phyloP scores from a whole-genome alignment of 345 rosid species.

The Moricandia arvensis region DNA sequence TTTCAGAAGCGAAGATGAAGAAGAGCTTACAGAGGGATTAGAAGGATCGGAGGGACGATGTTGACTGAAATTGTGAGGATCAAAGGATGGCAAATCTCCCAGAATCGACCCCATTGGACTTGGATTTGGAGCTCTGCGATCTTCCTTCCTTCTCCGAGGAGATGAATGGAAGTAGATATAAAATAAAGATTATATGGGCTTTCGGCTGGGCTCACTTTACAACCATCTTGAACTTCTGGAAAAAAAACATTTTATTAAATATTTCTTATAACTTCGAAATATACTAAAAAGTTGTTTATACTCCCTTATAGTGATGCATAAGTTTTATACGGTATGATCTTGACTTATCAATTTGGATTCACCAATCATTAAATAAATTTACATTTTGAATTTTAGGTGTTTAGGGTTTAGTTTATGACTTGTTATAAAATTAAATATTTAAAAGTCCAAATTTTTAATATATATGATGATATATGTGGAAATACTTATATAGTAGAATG shows the following conservation, averaged over 20 bases:
- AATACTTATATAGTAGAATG: too few species aligned
- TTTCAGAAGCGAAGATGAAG: not conserved
- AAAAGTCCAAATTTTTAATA: too few species aligned
- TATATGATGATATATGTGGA: too few species aligned
- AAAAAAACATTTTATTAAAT: not conserved
- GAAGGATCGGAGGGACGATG: conserved; percentile 85
- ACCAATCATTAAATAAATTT: not conserved
- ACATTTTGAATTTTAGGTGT: not conserved
- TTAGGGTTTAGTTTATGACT: not conserved
- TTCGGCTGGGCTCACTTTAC: conserved; percentile 1
- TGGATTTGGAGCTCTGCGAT: not conserved
- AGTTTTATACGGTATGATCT: not conserved
- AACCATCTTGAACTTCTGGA: not conserved
- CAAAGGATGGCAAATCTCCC: conserved; percentile 76
- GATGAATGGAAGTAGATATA: not conserved
- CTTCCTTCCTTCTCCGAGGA: not conserved
- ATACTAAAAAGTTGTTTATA: too few species aligned
- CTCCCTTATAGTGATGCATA: too few species aligned
- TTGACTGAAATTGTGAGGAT: conserved; percentile 88
- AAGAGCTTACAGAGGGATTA: conserved; percentile 64
- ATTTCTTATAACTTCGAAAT: too few species aligned
- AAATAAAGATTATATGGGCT: not conserved
- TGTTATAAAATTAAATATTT: not conserved
- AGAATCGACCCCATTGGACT: conserved; percentile 65
- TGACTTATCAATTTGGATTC: not conserved